Base-by-base conservation (phyloP, 768 basidiomycete genomes). In the Boletus rex-veris region DNA sequence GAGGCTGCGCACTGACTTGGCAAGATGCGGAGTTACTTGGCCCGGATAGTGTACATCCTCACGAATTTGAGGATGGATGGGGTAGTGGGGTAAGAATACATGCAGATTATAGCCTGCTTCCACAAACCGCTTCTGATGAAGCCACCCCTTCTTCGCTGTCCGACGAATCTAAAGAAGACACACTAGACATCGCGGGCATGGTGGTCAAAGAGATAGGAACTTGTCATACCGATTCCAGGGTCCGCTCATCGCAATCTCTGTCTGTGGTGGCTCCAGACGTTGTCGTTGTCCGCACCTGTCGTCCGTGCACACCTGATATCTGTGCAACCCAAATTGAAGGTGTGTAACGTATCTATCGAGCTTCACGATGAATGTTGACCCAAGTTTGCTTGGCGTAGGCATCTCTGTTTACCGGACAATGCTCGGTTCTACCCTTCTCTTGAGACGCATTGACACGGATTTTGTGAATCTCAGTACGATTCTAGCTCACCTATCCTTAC, bases 371-470 rank as follows among this genome's bases (percentile, higher is more conserved):
- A 48, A 33, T 43, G 41, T 49, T 66, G 48, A 66, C 28, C 31
- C 30, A 14, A 31, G 21, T 52, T n/a, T 41, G 9, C 46, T 54
- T 16, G 28, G 28, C 28, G 7, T 62, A 90, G 88, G 83, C 59
- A 84, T 90, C 51, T 80, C 85, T 37, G 86, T 90, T 46, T 90
- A 88, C 69, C 85, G 86, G 64, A 86, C 83, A 69, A 75, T 72
- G 48, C 75, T 89, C 10, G 82, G 80, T 38, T 68, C 77, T 8
- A 74, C 75, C 47, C 72, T 77, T 31, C 74, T 90, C 44, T 70
- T 89, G 58, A 82, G 88, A 60, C 83, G 88, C 58, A 82, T 89
- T 50, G 88, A 90, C 71, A 86, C 86, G 33, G 86, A 88, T 63
- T 90, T 86, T 59, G 86, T 90, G 61, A 86, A 90, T 66, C 75